A percentile compares a stretch with the other conserved stretches of the same genome.
phyloP scores from a whole-genome alignment of 2,329 filamentous ascomycete genomes.

The Neonectria punicea region DNA sequence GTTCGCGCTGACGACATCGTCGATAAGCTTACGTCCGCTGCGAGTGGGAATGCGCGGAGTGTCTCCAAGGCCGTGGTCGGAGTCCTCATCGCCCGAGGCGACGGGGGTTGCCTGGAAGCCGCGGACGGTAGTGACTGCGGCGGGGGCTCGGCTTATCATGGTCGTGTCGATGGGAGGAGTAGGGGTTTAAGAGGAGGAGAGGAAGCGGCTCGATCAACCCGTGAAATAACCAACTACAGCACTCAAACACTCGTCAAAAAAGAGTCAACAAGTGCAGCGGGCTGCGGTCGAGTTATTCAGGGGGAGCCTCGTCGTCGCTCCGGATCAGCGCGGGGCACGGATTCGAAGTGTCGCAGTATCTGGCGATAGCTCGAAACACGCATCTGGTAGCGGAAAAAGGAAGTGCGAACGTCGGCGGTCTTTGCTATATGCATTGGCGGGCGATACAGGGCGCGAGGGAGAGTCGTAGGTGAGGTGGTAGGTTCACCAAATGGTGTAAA shows the following conservation, averaged over 20 bases:
- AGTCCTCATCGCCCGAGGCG: slow-evolving; percentile 68
- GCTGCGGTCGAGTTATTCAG: slow-evolving; percentile 45
- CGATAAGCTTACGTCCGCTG: slow-evolving; percentile 55
- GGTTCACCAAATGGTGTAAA: slow-evolving; percentile 45
- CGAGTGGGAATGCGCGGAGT: slow-evolving; percentile 51
- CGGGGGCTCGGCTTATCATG: slow-evolving; percentile 60
- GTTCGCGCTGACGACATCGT: slow-evolving; percentile 70
- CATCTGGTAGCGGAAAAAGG: slow-evolving; percentile 68
- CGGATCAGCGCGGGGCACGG: slow-evolving; percentile 65
- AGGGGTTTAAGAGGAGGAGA: slow-evolving; percentile 3
- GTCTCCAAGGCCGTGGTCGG: slow-evolving; percentile 57
- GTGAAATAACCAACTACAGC: slow-evolving; percentile 28
- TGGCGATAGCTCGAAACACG: slow-evolving; percentile 62
- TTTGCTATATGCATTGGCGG: slow-evolving; percentile 68
- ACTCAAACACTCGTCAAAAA: slow-evolving; percentile 29
- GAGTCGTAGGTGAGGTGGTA: slow-evolving; percentile 27
- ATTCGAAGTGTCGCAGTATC: slow-evolving; percentile 60
- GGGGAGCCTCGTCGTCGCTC: slow-evolving; percentile 68
- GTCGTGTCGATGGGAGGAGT: slow-evolving; percentile 31
- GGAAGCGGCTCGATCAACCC: slow-evolving; percentile 30
- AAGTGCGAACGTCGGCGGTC: slow-evolving; percentile 55
- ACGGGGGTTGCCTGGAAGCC: slow-evolving; percentile 66
- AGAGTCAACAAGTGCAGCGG: slow-evolving; percentile 30
- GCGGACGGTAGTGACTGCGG: slow-evolving; percentile 65
- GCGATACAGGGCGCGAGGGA: slow-evolving; percentile 31